phyloP scores from a whole-genome alignment of 345 rosid genomes.

The Isatis tinctoria region DNA sequence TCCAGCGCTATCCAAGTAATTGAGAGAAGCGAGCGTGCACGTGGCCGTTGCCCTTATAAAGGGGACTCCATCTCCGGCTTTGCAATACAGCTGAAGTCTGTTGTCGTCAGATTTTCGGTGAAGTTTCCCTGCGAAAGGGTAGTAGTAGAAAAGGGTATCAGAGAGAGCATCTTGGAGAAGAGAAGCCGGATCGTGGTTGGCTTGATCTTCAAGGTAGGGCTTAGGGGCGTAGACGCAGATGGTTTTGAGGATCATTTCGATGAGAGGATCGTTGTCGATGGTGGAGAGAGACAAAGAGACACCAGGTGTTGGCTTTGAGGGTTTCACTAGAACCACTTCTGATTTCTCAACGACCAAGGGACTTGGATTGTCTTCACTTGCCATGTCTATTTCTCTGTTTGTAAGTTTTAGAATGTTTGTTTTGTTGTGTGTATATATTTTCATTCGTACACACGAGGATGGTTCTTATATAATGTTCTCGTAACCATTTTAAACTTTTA shows the following conservation, averaged over 20 bases:
- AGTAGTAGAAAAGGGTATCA: slow-evolving; percentile 36
- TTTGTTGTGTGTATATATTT: background rate
- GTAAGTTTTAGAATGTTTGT: background rate
- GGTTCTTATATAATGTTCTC: background rate
- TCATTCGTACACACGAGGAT: background rate
- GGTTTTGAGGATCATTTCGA: slow-evolving; percentile 27
- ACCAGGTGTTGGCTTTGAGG: slow-evolving; percentile 41
- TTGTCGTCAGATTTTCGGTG: slow-evolving; percentile 34
- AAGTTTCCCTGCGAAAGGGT: slow-evolving; percentile 54
- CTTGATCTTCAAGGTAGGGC: background rate
- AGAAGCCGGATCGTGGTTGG: slow-evolving; percentile 16
- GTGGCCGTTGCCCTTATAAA: slow-evolving; percentile 38
- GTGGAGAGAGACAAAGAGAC: slow-evolving; percentile 39
- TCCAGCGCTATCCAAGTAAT: slow-evolving; percentile 34
- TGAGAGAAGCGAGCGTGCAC: slow-evolving; percentile 37
- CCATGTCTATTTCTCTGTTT: background rate
- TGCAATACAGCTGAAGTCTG: slow-evolving; percentile 32
- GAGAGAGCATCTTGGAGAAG: slow-evolving; percentile 43
- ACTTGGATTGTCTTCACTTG: background rate
- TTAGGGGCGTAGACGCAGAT: slow-evolving; percentile 30
- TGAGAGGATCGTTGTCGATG: slow-evolving; percentile 36
- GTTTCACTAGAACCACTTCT: slow-evolving; percentile 35
- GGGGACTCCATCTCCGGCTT: slow-evolving; percentile 45
- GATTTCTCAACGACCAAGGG: slow-evolving; percentile 6
- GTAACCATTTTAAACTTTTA: background rate